Evolutionary conservation across 2,329 filamentous ascomycete genomes (phyloP), one percentile per base, ranked within the genome.

Genomic region (Rhynchosporium graminicola): DNA sequence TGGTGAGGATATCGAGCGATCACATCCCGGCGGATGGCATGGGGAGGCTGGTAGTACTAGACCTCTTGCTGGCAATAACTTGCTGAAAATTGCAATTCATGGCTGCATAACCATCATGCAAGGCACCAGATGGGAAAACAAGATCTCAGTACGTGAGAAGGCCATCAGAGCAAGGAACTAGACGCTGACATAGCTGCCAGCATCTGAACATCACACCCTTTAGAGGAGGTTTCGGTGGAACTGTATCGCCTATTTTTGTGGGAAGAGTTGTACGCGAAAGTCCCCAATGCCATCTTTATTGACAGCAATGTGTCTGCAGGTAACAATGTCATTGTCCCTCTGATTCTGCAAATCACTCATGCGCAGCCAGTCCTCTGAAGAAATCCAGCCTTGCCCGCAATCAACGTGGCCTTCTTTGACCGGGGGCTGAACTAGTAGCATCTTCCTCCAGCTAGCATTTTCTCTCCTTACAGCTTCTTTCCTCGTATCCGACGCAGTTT

Each of bases 391-490:
- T 3, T 57, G 7, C 31, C 42, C 31, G 12, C 28, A 38, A 38
- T 47, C 31, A 31, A 57, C 33, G 40, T 57, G 6, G 10, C 42
- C 31, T 43, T 59, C 33, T 15, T 50, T 59, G 20, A 59, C 51
- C 10, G 57, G 45, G 5, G 57, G 57, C 43, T 59, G 57, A 9
- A 59, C 9, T 28, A 59, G 5, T 12, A 59, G 45, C 57, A 50
- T 50, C 12, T 10, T 51, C n/a, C 57, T 20, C 57, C 57, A 50
- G 26, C 57, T 59, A n/a, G 57, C 57, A 6, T 59, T 46, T 13
- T 15, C 10, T 57, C 55, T 57, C n/a, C 6, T 8, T 20, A 38
- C 31, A 4, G 42, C 56, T 48, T 33, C 28, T 48, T 58, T 59
- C 57, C 38, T 59, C n/a, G 31, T 46, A 40, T 20, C 9, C 3